Percentiles rank a stretch among this genome's conserved stretches.
These are phyloP conservation scores for Pisolithus orientalis DNA, from an alignment of 768 basidiomycete genomes.

Conservation along the genomic window DNA sequence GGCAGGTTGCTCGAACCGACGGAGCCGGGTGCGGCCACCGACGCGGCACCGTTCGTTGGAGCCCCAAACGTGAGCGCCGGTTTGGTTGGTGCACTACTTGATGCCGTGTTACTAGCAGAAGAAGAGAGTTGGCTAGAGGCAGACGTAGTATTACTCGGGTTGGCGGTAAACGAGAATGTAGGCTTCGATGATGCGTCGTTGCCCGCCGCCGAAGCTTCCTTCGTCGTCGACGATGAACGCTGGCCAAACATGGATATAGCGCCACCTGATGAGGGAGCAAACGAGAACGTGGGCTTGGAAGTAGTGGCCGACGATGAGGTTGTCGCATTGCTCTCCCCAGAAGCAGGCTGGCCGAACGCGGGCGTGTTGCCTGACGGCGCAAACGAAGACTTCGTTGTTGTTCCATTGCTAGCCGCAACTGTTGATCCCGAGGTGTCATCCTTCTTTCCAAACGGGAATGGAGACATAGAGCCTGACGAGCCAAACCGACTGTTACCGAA, in stretches of 20 bases:
- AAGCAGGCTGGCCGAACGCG: no score
- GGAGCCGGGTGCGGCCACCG: not conserved
- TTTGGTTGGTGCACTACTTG: not conserved
- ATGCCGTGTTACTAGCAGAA: not conserved
- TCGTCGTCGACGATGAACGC: slow-evolving; percentile 8
- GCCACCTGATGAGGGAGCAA: not conserved
- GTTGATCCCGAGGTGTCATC: slow-evolving; percentile 7
- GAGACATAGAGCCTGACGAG: slow-evolving; percentile 1
- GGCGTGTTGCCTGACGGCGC: no score
- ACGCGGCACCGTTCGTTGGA: not conserved
- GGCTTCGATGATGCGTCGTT: slow-evolving; percentile 22
- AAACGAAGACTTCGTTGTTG: no score
- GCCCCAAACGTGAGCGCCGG: not conserved
- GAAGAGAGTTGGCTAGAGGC: not conserved
- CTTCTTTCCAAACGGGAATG: slow-evolving; percentile 15
- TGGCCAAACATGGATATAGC: slow-evolving; percentile 1
- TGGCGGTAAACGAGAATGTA: slow-evolving; percentile 11
- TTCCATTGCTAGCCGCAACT: not conserved
- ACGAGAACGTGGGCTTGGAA: not conserved
- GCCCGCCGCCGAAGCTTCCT: slow-evolving; percentile 7
- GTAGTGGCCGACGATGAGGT: not conserved
- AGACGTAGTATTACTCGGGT: not conserved
- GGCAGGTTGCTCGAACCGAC: not conserved
- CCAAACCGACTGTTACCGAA: slow-evolving; percentile 7
- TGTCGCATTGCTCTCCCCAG: no score